A percentile compares a stretch with the other conserved stretches of the same genome.
These are phyloP conservation scores for Xylaria sp. DNA, from an alignment of 2,329 filamentous ascomycete species.

Conservation along the genomic window DNA sequence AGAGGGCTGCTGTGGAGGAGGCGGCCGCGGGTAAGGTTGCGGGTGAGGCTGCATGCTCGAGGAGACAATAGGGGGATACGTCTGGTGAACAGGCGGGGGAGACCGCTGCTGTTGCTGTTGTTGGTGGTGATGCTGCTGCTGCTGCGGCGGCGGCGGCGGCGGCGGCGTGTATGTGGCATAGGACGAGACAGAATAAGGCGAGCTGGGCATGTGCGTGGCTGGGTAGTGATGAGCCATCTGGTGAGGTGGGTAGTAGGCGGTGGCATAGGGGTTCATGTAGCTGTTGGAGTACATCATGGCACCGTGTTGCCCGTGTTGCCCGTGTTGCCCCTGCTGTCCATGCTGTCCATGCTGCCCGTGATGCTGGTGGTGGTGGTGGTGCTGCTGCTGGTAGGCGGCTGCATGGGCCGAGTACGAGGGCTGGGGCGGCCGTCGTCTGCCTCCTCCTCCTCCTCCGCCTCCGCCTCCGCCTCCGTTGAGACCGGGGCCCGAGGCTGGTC, in stretches of 20 bases:
- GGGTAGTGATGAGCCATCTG: slow-evolving; percentile 71
- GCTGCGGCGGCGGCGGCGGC: slow-evolving; percentile 16
- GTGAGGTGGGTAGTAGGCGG: slow-evolving; percentile 58
- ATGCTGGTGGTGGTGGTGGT: slow-evolving; percentile 35
- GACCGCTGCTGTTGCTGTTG: slow-evolving; percentile 38
- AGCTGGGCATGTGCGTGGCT: slow-evolving; percentile 58
- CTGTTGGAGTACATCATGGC: slow-evolving; percentile 59
- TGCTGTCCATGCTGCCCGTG: slow-evolving; percentile 45
- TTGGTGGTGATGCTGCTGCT: slow-evolving; percentile 15
- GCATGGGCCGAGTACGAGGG: slow-evolving; percentile 54
- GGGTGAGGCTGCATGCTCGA: slow-evolving; percentile 52
- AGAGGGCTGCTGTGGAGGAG: slow-evolving; percentile 55
- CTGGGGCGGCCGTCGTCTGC: slow-evolving; percentile 52
- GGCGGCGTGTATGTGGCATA: slow-evolving; percentile 53
- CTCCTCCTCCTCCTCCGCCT: slow-evolving; percentile 48
- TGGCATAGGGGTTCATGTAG: slow-evolving; percentile 63
- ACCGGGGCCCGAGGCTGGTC: slow-evolving; percentile 45
- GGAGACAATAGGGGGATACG: slow-evolving; percentile 64
- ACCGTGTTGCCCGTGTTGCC: slow-evolving; percentile 48
- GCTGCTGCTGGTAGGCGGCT: slow-evolving; percentile 46
- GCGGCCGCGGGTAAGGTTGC: slow-evolving; percentile 60
- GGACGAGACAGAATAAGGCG: slow-evolving; percentile 58
- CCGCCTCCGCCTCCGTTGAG: slow-evolving; percentile 51
- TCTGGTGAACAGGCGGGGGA: slow-evolving; percentile 58
- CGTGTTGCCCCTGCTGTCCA: slow-evolving; percentile 45